Conservation (phyloP, 192 early-diverging fungal genomes). For the Chytriomyces sp. region DNA sequence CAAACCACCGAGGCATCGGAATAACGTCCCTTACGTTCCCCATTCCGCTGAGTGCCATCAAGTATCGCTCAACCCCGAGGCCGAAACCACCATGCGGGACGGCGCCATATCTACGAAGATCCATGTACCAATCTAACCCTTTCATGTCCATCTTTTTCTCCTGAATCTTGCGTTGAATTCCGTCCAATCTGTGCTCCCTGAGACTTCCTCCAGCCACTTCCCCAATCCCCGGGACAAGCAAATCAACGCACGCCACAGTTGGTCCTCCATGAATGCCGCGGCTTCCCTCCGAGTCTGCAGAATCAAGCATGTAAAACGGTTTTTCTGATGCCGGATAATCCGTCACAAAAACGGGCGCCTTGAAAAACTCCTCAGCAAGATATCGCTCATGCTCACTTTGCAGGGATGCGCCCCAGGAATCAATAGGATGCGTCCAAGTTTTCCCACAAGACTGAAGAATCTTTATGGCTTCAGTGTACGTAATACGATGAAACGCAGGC, state of each 20-base stretch:
- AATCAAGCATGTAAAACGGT: slow-evolving; percentile 83
- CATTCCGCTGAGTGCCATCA: slow-evolving; percentile 78
- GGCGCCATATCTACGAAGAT: slow-evolving; percentile 80
- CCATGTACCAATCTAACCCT: slow-evolving; percentile 84
- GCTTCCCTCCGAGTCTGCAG: slow-evolving; percentile 47
- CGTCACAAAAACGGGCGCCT: slow-evolving; percentile 88
- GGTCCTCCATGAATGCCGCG: slow-evolving; percentile 26
- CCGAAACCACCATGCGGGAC: slow-evolving; percentile 91
- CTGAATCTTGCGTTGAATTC: slow-evolving; percentile 59
- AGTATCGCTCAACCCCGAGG: slow-evolving; percentile 84
- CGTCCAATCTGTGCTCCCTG: slow-evolving; percentile 71
- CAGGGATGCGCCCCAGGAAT: slow-evolving; percentile 71
- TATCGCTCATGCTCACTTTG: slow-evolving; percentile 89
- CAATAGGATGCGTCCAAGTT: slow-evolving; percentile 66
- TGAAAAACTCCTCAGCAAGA: slow-evolving; percentile 67
- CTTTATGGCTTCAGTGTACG: slow-evolving; percentile 80
- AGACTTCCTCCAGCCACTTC: slow-evolving; percentile 86
- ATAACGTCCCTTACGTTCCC: slow-evolving; percentile 79
- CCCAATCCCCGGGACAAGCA: slow-evolving; percentile 82
- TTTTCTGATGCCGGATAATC: slow-evolving; percentile 80
- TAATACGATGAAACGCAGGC: slow-evolving; percentile 70
- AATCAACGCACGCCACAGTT: slow-evolving; percentile 83
- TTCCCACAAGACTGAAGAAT: slow-evolving; percentile 58
- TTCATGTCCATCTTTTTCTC: slow-evolving; percentile 61
- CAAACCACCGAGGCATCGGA: slow-evolving; percentile 56